Percentiles rank a stretch among this genome's conserved stretches.
Evolutionary conservation across 805 yeast genomes (phyloP).

Genomic region (Candida quercuum): DNA sequence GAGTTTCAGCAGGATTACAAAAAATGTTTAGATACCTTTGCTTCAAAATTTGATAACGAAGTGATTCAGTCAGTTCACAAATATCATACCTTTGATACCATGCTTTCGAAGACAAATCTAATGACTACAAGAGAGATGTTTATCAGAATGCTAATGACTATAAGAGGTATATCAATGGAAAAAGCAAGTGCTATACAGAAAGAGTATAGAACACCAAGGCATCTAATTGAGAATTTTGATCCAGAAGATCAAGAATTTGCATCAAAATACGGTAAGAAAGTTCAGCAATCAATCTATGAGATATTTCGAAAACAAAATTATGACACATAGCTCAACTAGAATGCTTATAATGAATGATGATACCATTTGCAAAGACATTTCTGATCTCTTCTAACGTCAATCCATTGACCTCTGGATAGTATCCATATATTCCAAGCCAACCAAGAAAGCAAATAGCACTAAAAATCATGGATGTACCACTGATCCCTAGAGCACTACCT

Average conservation of each 20-base stretch:
- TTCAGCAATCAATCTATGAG: constrained; percentile 17
- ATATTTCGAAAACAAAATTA: constrained; percentile 4
- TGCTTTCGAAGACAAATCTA: constrained; percentile 64
- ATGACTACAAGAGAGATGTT: constrained; percentile 73
- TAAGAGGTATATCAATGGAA: constrained; percentile 77
- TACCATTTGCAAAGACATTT: constrained; percentile 33
- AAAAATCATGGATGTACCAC: constrained; percentile 29
- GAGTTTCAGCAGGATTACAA: constrained; percentile 47
- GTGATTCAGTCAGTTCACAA: constrained; percentile 38
- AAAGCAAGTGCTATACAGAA: constrained; percentile 77
- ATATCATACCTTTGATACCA: constrained; percentile 53
- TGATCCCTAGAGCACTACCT: constrained; percentile 24
- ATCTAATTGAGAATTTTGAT: constrained; percentile 45
- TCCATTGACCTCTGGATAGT: constrained; percentile 42
- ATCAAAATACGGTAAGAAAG: constrained; percentile 27
- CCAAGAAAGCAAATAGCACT: constrained; percentile 27
- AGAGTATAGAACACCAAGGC: constrained; percentile 63
- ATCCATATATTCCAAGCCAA: constrained; percentile 34
- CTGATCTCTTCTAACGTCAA: constrained; percentile 37
- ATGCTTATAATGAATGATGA: constrained; percentile 29
- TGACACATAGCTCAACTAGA: background rate
- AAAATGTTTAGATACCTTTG: constrained; percentile 34
- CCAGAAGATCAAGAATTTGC: constrained; percentile 15
- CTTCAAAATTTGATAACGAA: constrained; percentile 36
- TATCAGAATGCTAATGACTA: constrained; percentile 69